Evolutionary conservation across 1,139 yeast genomes (phyloP), one percentile per base, ranked within the genome.

Genomic region (Lodderomyces metapsilosis): DNA sequence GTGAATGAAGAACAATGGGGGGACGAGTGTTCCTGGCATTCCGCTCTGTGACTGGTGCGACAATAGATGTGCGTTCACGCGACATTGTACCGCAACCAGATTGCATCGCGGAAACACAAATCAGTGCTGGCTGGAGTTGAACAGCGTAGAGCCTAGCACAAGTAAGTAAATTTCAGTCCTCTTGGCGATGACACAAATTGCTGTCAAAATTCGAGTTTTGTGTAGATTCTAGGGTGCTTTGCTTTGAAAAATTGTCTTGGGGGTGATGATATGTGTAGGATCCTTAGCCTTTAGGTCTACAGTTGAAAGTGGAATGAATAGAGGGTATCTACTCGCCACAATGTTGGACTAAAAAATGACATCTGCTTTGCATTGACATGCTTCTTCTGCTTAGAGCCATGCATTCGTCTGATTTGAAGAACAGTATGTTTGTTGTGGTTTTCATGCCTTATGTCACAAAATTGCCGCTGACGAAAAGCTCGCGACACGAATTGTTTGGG

Each of bases 1-100:
- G 30, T 25, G 30, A 15, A 15, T 11, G 11, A 4, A n/a, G 15
- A 13, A 28, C 32, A 28, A 15, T 28, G 32, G 9, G 32, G 5
- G 11, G 11, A 5, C 5, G 9, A 13, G 15, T 15, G 18, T 28
- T 28, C 18, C 32, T 28, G 32, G 32, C 32, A 28, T 28, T 28
- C 32, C 6, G 32, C 32, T 28, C 32, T 28, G 32, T 28, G 32
- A 28, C 32, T 10, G 32, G 18, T 15, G 18, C 32, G 32, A 28
- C 18, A 28, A 15, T 7, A 3, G n/a, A 3, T n/a, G 15, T 5
- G 9, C 3, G 13, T 28, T 16, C 5, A 7, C 32, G 18, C 32
- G 32, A 15, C 15, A 28, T 28, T 28, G 18, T 15, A 7, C 32
- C 17, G 18, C 18, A 7, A 16, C 30, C 12, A 16, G 16, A 16